Evolutionary conservation across 1,139 yeast genomes (phyloP).

Genomic region (Blastobotrys arbuscula): DNA sequence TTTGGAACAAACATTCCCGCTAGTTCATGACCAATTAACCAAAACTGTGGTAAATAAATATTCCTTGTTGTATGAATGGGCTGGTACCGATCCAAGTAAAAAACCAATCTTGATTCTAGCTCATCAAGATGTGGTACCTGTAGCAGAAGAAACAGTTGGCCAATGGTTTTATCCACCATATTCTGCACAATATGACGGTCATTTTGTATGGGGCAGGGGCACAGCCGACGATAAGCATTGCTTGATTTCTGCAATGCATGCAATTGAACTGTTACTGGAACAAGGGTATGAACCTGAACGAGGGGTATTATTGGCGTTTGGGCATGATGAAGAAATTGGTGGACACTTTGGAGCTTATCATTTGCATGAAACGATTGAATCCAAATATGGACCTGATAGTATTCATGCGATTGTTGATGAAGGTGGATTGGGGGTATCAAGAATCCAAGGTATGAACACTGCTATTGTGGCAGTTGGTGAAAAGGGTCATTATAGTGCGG

Average conservation of each 20-base stretch:
- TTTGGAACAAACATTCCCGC: slow-evolving; percentile 53
- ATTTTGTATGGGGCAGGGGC: slow-evolving; percentile 58
- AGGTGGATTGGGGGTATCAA: slow-evolving; percentile 42
- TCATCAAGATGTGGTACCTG: slow-evolving; percentile 83
- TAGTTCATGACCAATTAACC: slow-evolving; percentile 43
- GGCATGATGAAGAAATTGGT: slow-evolving; percentile 62
- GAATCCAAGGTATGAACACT: slow-evolving; percentile 42
- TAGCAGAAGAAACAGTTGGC: slow-evolving; percentile 49
- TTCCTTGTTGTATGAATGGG: slow-evolving; percentile 62
- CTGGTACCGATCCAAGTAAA: slow-evolving; percentile 44
- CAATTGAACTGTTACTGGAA: slow-evolving; percentile 48
- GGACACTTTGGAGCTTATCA: slow-evolving; percentile 54
- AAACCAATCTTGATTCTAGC: slow-evolving; percentile 68
- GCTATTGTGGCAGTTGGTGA: slow-evolving; percentile 62
- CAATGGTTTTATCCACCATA: slow-evolving; percentile 71
- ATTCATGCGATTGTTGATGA: slow-evolving; percentile 60
- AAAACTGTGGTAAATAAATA: slow-evolving; percentile 58
- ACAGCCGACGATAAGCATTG: slow-evolving; percentile 57
- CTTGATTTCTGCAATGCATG: slow-evolving; percentile 52
- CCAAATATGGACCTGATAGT: slow-evolving; percentile 55
- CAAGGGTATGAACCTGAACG: slow-evolving; percentile 49
- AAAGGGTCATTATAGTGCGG: slow-evolving; percentile 57
- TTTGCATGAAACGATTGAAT: slow-evolving; percentile 44
- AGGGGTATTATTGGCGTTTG: slow-evolving; percentile 54
- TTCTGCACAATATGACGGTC: slow-evolving; percentile 61